These are phyloP conservation scores for Aspergillus awamori DNA, from an alignment of 2,329 filamentous ascomycete genomes.

Conservation along the genomic window DNA sequence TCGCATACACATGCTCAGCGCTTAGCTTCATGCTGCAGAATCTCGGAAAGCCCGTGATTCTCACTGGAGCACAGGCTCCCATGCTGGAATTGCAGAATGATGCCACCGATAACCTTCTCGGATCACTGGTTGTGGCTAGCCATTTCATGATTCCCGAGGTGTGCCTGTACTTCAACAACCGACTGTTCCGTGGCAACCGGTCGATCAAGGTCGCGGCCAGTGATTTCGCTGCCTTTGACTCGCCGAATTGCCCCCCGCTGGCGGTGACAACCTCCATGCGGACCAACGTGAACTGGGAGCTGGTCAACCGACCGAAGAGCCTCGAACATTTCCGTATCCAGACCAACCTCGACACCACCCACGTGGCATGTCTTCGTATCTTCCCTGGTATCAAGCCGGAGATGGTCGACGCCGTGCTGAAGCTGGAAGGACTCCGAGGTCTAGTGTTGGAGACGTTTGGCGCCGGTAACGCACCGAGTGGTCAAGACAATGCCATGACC, in stretches of 20 bases:
- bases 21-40: constrained; percentile 92
- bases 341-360: constrained; percentile 77
- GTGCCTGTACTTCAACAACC: constrained; percentile 91
- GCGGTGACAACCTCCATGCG: constrained; percentile 79
- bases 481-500: constrained; percentile 76
- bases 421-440: constrained; percentile 74
- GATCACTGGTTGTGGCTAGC: constrained; percentile 84
- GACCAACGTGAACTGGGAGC: constrained; percentile 78
- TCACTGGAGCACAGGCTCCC: constrained; percentile 80
- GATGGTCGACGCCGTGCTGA: constrained; percentile 84
- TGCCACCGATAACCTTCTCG: constrained; percentile 85
- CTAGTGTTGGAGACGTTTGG: constrained; percentile 90
- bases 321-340: constrained; percentile 76
- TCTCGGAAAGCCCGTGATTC: constrained; percentile 84
- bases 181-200: constrained; percentile 83
- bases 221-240: constrained; percentile 83
- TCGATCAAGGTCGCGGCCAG: constrained; percentile 86
- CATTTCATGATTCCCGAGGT: constrained; percentile 94
- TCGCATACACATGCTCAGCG: constrained; percentile 86
- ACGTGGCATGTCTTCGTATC: constrained; percentile 85
- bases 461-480: constrained; percentile 86
- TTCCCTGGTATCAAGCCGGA: constrained; percentile 93
- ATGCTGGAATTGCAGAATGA: constrained; percentile 92
- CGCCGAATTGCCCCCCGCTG: constrained; percentile 81
- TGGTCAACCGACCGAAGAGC: constrained; percentile 72